phyloP scores from a whole-genome alignment of 2,329 filamentous ascomycete genomes.

The Chaetomium globosum region DNA sequence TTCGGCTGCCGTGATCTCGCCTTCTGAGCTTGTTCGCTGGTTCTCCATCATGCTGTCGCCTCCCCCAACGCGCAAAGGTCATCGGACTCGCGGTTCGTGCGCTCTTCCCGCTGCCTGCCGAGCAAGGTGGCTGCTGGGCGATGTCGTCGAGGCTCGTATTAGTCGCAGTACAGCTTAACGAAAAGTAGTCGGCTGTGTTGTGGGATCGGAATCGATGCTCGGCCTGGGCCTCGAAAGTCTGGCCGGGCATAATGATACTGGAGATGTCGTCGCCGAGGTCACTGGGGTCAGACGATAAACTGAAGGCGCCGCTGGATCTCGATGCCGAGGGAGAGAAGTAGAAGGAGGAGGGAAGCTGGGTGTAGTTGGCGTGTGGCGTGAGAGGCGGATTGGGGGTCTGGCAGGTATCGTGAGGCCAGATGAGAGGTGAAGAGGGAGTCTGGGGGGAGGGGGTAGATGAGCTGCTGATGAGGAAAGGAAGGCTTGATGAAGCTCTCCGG shows the following conservation, averaged over 20 bases:
- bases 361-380: conserved; percentile 21
- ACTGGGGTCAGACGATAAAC: conserved; percentile 22
- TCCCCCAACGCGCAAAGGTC: conserved; percentile 35
- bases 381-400: neutral
- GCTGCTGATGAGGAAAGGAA: conserved; percentile 32
- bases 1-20: conserved; percentile 25
- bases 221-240: conserved; percentile 26
- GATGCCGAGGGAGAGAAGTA: conserved; percentile 35
- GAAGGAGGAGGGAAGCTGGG: conserved; percentile 30
- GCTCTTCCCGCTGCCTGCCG: conserved; percentile 29
- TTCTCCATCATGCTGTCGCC: conserved; percentile 31
- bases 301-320: conserved; percentile 30
- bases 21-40: conserved; percentile 12
- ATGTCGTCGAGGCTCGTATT: conserved; percentile 21
- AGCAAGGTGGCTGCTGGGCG: conserved; percentile 28
- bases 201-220: conserved; percentile 21
- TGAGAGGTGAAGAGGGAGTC: conserved; percentile 9
- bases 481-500: conserved; percentile 26
- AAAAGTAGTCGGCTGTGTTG: conserved; percentile 25
- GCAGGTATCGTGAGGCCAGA: neutral
- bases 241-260: conserved; percentile 34
- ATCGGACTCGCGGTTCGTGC: conserved; percentile 32
- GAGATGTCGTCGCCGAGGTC: conserved; percentile 18
- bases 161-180: conserved; percentile 18
- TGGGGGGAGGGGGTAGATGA: conserved; percentile 16